phyloP scores from a whole-genome alignment of 73 alveolate species.

The Stentor coeruleus region DNA sequence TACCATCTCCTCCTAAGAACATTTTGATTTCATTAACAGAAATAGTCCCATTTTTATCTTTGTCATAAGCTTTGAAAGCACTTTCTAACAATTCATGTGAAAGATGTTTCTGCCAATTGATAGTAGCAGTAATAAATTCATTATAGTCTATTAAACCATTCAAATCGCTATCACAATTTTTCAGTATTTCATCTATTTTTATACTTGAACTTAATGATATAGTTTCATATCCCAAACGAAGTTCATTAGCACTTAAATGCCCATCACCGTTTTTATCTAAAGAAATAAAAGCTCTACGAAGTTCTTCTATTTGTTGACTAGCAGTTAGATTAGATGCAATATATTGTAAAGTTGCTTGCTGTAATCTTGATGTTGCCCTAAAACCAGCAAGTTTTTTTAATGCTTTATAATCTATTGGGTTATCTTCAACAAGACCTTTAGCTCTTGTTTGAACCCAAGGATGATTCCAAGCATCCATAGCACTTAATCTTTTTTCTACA shows the following conservation, averaged over 20 bases:
- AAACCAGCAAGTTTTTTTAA: neutral
- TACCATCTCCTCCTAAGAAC: slow-evolving; percentile 2
- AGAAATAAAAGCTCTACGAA: neutral
- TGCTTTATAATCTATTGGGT: slow-evolving; percentile 2
- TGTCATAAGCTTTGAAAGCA: neutral
- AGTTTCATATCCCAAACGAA: slow-evolving; percentile 50
- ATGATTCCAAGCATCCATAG: slow-evolving; percentile 28
- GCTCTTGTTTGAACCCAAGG: slow-evolving; percentile 37
- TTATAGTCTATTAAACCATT: slow-evolving; percentile 56
- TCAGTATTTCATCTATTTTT: slow-evolving; percentile 72
- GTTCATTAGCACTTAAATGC: slow-evolving; percentile 69
- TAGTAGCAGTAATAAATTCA: neutral
- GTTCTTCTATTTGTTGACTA: slow-evolving; percentile 22
- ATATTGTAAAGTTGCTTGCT: slow-evolving; percentile 62
- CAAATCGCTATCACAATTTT: slow-evolving; percentile 73
- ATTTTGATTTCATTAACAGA: neutral
- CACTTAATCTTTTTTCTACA: slow-evolving; percentile 33
- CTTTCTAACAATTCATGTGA: neutral
- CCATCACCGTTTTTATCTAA: slow-evolving; percentile 61
- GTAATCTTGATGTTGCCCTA: slow-evolving; percentile 38
- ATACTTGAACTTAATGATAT: slow-evolving; percentile 51
- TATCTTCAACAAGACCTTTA: neutral
- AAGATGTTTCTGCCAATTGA: neutral
- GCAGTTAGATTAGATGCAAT: slow-evolving; percentile 58
- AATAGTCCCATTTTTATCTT: neutral